Base-by-base conservation (phyloP, 2,329 filamentous ascomycete species). In the Neopestalotiopsis sp. region DNA sequence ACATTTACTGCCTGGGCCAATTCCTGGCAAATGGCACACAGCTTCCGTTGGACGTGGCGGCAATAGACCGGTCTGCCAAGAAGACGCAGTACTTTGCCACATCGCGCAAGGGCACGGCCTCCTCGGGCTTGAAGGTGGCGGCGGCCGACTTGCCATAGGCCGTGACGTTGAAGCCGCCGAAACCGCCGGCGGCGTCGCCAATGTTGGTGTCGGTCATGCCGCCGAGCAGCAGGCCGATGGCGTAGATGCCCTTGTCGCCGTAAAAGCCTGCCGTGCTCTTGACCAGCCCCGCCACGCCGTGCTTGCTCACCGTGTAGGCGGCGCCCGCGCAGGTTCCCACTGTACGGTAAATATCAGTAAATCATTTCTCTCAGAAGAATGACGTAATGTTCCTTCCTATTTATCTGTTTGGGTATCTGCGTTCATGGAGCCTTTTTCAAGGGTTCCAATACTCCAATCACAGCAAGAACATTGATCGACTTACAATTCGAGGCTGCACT, bases 201-300 rank as follows among this genome's bases (percentile, higher is more conserved):
- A 90, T 89, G 70, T 89, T 88, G 12, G 88, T 89, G 4, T 69
- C 71, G 20, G 80, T 69, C 84, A 89, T 88, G n/a, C 79, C 83
- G 10, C 85, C 87, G 57, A 87, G 79, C 71, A 87, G 77, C 69
- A 89, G 76, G 1, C 83, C 83, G 42, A 88, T 82, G 71, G 81
- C 83, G 64, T 84, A 82, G 69, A 90, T 86, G 30, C 86, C 86
- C 76, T 85, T 84, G 38, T 79, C 78, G 1, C 83, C 83, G 73
- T 90, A 90, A 73, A 82, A 86, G 0, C 83, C 81, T 2, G 87
- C 88, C 14, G 86, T 90, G 77, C 86, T 90, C 76, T 85, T 86
- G 14, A 86, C 88, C 68, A 89, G 76, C 1, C 84, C 87, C 3
- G 87, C 73, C 14, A 89, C 74, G 10, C 83, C 87, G 72, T 88